These are phyloP conservation scores for Linum usitatissimum DNA, from an alignment of 345 rosid species.

Conservation along the genomic window DNA sequence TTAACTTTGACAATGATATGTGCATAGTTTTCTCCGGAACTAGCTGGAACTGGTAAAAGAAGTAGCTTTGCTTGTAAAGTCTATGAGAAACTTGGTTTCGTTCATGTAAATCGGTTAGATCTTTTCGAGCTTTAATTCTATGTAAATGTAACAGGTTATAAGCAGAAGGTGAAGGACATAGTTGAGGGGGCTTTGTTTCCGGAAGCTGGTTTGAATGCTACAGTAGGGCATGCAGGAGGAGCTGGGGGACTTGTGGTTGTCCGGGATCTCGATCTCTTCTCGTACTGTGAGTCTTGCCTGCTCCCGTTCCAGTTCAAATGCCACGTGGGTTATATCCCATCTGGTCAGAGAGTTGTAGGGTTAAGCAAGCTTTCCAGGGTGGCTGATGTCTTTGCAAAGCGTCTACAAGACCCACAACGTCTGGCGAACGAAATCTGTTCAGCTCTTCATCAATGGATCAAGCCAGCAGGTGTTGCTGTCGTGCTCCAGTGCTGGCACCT, in stretches of 20 bases:
- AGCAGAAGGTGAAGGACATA: constrained; percentile 52
- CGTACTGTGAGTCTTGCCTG: constrained; percentile 86
- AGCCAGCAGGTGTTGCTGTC: constrained; percentile 83
- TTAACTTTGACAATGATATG: not conserved
- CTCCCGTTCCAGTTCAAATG: constrained; percentile 82
- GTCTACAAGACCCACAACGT: constrained; percentile 82
- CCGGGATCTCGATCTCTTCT: constrained; percentile 75
- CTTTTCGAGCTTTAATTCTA: not conserved
- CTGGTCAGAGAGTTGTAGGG: constrained; percentile 67
- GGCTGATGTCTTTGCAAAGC: constrained; percentile 71
- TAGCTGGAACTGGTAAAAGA: not conserved
- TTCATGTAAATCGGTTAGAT: too few species aligned
- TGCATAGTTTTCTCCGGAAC: not conserved
- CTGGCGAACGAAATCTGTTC: constrained; percentile 65
- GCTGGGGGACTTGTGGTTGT: constrained; percentile 85
- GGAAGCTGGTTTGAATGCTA: constrained; percentile 65
- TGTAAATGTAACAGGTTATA: constrained; percentile 48
- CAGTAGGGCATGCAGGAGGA: constrained; percentile 76
- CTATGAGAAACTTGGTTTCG: not conserved
- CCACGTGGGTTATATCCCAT: constrained; percentile 84
- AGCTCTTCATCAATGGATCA: constrained; percentile 64
- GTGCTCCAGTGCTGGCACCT: constrained; percentile 75
- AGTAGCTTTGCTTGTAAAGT: not conserved
- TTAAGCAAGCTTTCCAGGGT: constrained; percentile 91
- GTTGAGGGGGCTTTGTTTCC: constrained; percentile 89